These are phyloP conservation scores for Botrytis byssoidea DNA, from an alignment of 2,329 filamentous ascomycete genomes.

Conservation along the genomic window DNA sequence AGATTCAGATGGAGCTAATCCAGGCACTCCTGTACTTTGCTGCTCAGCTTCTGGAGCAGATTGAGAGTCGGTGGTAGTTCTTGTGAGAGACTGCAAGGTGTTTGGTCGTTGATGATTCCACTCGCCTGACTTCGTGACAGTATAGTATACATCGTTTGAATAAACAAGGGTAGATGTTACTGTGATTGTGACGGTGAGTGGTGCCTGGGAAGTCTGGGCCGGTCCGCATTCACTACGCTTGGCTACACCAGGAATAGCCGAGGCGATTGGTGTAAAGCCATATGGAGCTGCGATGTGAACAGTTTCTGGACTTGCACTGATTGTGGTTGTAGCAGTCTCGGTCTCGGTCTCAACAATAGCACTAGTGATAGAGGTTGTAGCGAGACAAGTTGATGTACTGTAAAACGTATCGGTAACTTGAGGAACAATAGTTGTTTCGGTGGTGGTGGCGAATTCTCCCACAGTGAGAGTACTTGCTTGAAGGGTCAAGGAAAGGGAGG, in stretches of 20 bases:
- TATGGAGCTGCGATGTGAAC: not conserved
- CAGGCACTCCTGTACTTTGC: not conserved
- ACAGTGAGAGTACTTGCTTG: not conserved
- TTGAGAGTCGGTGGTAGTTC: not conserved
- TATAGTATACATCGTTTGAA: not conserved
- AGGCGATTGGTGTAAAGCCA: not conserved
- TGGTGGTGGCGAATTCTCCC: not conserved
- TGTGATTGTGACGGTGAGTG: not conserved
- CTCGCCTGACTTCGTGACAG: not conserved
- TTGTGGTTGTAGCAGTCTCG: not conserved
- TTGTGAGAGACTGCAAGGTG: constrained; percentile 1
- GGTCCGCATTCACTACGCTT: constrained; percentile 2
- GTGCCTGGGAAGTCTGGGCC: not conserved
- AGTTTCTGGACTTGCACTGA: not conserved
- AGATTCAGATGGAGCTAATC: not conserved
- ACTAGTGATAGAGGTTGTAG: not conserved
- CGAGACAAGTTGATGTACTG: not conserved
- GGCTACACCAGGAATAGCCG: not conserved
- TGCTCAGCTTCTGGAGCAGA: not conserved
- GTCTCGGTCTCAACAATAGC: not conserved
- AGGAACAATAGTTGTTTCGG: not conserved
- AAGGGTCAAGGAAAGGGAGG: not conserved
- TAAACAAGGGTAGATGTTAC: not conserved
- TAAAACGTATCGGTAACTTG: not conserved
- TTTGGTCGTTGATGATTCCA: not conserved